Conservation (phyloP, 1,284 basidiomycete genomes). For the Phellinidium pouzarii region DNA sequence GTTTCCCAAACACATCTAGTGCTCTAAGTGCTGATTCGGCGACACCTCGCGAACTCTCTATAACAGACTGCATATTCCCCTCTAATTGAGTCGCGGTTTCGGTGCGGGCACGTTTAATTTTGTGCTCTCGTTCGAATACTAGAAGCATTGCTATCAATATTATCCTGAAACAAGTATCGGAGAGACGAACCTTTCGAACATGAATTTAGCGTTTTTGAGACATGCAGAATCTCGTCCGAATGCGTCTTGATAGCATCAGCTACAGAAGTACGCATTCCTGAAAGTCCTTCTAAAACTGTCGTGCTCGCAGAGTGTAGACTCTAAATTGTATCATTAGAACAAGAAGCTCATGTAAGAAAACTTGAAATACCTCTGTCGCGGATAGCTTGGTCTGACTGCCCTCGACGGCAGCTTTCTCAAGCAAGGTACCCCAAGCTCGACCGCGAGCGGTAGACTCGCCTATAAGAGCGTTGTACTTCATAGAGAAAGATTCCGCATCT, state of each 20-base stretch:
- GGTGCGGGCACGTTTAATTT: conserved; percentile 59
- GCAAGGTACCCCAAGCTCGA: conserved; percentile 32
- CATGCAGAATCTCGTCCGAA: conserved; percentile 45
- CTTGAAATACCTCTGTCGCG: conserved; percentile 45
- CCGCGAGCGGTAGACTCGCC: conserved; percentile 36
- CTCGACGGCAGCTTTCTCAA: conserved; percentile 46
- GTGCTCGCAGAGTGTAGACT: conserved; percentile 34
- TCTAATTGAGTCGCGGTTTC: conserved; percentile 48
- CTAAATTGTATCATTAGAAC: conserved; percentile 30
- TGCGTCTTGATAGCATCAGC: conserved; percentile 45
- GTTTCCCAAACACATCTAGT: conserved; percentile 39
- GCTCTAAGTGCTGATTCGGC: conserved; percentile 37
- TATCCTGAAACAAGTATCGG: background rate
- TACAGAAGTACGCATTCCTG: conserved; percentile 39
- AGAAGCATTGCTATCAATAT: conserved; percentile 1
- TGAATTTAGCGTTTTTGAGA: conserved; percentile 39
- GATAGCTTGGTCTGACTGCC: conserved; percentile 50
- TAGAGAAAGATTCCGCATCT: conserved; percentile 40
- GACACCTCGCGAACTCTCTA: conserved; percentile 17
- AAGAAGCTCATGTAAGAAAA: background rate
- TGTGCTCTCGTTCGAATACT: conserved; percentile 57
- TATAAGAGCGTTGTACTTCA: conserved; percentile 43
- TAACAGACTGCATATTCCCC: conserved; percentile 45
- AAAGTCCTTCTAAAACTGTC: conserved; percentile 38
- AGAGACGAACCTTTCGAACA: conserved; percentile 40